Percentiles rank a stretch among this genome's conserved stretches.
Conservation (phyloP, 306 rosid species). For the Vicia villosa region DNA sequence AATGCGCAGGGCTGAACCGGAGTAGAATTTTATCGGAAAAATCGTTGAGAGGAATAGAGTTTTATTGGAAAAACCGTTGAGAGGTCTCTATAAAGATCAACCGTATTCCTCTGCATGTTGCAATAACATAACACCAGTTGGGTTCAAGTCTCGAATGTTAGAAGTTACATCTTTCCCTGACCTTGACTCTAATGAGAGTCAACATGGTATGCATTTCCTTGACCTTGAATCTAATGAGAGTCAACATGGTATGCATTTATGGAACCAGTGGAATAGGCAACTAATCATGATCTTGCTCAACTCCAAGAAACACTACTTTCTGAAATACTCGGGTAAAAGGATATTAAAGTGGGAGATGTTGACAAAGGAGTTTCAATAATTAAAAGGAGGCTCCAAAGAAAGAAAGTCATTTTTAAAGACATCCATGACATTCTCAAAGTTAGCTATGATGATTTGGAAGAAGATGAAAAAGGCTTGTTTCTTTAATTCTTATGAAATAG, state of each 20-base stretch:
- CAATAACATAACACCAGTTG: neutral
- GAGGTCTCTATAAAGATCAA: neutral
- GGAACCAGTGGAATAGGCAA: no score
- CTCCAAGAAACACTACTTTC: conserved; percentile 13
- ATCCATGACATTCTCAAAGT: conserved; percentile 14
- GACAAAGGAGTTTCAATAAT: neutral
- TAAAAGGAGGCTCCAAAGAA: neutral
- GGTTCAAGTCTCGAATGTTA: neutral
- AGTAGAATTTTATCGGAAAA: conserved; percentile 3
- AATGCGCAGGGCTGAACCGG: neutral
- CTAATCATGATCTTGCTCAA: neutral
- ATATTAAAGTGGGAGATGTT: conserved; percentile 15
- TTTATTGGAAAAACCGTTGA: no score
- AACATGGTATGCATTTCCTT: conserved; percentile 1
- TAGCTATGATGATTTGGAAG: conserved; percentile 32
- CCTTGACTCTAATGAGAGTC: neutral
- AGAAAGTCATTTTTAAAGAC: conserved; percentile 12
- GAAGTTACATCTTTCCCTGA: neutral
- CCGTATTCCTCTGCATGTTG: conserved; percentile 3
- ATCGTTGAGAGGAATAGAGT: no score
- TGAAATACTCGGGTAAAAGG: neutral
- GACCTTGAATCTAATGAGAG: no score
- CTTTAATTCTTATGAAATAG: conserved; percentile 18
- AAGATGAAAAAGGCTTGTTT: conserved; percentile 13
- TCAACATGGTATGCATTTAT: no score